Base-by-base conservation (phyloP, 192 early-diverging fungal species). In the Coemansia umbellata region DNA sequence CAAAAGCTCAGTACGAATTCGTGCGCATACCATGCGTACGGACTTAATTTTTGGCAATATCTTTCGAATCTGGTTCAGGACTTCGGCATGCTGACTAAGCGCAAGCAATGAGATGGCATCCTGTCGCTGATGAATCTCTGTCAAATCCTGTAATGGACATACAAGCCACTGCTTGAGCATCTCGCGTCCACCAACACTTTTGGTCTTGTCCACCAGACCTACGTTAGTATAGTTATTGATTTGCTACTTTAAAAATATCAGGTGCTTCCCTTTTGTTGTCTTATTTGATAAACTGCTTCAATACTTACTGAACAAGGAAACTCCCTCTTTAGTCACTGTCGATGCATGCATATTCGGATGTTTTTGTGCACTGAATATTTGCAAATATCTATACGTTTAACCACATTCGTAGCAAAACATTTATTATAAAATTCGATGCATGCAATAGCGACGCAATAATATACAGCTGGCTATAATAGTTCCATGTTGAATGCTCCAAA, bases 271-370 rank as follows among this genome's bases (percentile, higher is more conserved):
- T 24, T 4, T 8, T 26, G 10, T 19, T 37, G 10, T 48, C 1
- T 15, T 37, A 14, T 27, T 23, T 18, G 14, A 28, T 4, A 30
- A 26, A n/a, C n/a, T n/a, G n/a, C n/a, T n/a, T n/a, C 36, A 13
- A 24, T 52, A 51, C 67, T 44, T 76, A 91, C 88, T 85, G 60
- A 84, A 91, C 7, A 93, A 54, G 0, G 90, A 92, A 5, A 83
- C 60, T 1, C 87, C 84, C 57, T 89, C 89, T 63, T 84, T 84
- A 14, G 63, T 59, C 22, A 62, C 82, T 4, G 72, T 72, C 35
- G 74, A 79, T 51, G 64, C 80, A 58, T 89, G 87, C 79, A 90
- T 88, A 49, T 84, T 91, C n/a, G 92, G 91, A 48, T 94, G 92
- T 1, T 80, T 61, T 45, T 87, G 85, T 19, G 82, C 64, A 32